Conservation (phyloP, 2,329 filamentous ascomycete species). For the Pseudogymnoascus sp. region DNA sequence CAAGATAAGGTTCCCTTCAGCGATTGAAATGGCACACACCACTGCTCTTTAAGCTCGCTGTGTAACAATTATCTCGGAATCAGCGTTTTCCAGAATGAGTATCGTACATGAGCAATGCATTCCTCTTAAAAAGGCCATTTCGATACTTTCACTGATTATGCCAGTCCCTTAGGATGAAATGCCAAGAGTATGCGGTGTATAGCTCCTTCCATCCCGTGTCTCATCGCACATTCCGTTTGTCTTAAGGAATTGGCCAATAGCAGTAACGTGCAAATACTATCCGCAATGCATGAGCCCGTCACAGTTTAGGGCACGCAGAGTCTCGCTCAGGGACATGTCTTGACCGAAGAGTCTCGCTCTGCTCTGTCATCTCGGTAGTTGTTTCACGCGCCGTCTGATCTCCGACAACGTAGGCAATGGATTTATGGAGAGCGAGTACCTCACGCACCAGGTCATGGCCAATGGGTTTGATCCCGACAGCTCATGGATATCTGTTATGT, state of each 20-base stretch:
- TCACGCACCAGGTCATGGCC: constrained; percentile 11
- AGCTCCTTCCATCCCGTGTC: not conserved
- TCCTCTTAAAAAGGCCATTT: not conserved
- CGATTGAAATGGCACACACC: not conserved
- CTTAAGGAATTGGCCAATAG: not conserved
- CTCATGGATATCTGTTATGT: constrained; percentile 14
- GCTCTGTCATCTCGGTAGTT: not conserved
- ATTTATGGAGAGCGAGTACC: constrained; percentile 7
- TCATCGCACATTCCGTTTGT: constrained; percentile 4
- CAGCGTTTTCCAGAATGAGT: not conserved
- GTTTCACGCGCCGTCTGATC: not conserved
- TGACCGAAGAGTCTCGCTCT: not conserved
- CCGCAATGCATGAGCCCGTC: not conserved
- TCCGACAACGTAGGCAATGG: constrained; percentile 4
- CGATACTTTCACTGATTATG: not conserved
- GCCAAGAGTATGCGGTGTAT: constrained; percentile 4
- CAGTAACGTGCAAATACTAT: not conserved
- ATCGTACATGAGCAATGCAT: not conserved
- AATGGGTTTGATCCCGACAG: constrained; percentile 11
- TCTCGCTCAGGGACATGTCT: not conserved
- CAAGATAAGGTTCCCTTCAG: not conserved
- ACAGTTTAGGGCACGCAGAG: not conserved
- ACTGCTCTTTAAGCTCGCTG: not conserved
- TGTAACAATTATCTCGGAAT: constrained; percentile 3
- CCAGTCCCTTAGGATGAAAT: not conserved